Base-by-base conservation (phyloP, 2,329 filamentous ascomycete species). In the Claviceps pusilla region DNA sequence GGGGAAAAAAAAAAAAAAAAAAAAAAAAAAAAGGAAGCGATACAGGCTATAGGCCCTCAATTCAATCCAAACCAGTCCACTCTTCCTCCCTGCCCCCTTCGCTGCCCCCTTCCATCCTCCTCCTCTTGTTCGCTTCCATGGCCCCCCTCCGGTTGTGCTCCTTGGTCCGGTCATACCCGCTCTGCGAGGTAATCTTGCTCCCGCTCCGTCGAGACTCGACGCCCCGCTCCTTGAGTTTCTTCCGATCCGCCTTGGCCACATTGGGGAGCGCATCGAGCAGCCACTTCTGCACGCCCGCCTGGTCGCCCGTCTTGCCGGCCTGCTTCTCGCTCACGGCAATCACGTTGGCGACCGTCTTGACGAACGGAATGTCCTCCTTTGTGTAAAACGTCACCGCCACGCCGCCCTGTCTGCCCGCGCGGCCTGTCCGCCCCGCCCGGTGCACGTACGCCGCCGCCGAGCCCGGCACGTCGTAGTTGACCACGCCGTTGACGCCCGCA, bases 391-490 rank as follows among this genome's bases (percentile, higher is more conserved):
- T 98, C 1, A 98, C 85, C 0, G 89, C 90, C 3, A 95, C 80
- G 50, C 93, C 93, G 24, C 90, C 90, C 63, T 87, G 82, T 29
- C 90, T 79, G 0, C 93, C 93, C 0, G 90, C 93, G 28, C 93
- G 79, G 0, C 91, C 93, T 0, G 93, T 97, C 49, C 93, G 80
- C 0, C 93, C 93, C 0, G 93, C 89, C 11, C 93, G 87, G 70
- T 98, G 93, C 7, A 98, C 86, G 65, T 98, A 98, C 1, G 82
- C 83, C 0, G 90, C 91, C 5, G 86, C 86, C 0, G 87, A 90
- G n/a, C 84, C 88, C 0, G 93, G 93, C 9, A 96, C 89, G 67
- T 98, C 93, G 71, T 96, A 98, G 70, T 97, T 98, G 52, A 98
- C 87, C 0, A 98, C 90, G 48, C 90, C 89, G 63, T 96, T 96